Percentiles rank a stretch among this genome's conserved stretches.
Evolutionary conservation across 2,329 filamentous ascomycete genomes (phyloP).

Genomic region (Mollisia scopiformis): DNA sequence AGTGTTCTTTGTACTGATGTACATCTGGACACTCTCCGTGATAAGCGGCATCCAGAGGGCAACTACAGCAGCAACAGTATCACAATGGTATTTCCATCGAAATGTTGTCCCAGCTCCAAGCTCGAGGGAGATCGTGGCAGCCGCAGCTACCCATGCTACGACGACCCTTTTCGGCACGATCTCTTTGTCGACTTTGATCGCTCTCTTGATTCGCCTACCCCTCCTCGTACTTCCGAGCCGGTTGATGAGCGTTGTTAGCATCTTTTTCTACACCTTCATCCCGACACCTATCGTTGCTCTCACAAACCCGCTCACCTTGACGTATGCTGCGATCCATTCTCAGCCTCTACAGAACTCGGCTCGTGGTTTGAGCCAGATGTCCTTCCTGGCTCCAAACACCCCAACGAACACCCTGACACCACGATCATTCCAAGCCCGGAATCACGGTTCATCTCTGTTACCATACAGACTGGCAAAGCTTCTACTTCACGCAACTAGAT

Average conservation of each 20-base stretch:
- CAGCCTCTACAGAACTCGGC: conserved; percentile 79
- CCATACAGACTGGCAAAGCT: conserved; percentile 92
- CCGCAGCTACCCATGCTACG: conserved; percentile 78
- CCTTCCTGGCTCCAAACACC: conserved; percentile 73
- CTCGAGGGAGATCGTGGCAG: conserved; percentile 79
- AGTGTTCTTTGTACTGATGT: conserved; percentile 89
- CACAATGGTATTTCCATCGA: conserved; percentile 99
- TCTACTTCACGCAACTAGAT: conserved; percentile 85
- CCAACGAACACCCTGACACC: conserved; percentile 74
- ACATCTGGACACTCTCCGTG: conserved; percentile 91
- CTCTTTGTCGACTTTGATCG: conserved; percentile 81
- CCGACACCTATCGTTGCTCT: conserved; percentile 84
- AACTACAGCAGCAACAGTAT: conserved; percentile 92
- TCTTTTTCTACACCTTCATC: conserved; percentile 77
- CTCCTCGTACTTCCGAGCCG: conserved; percentile 81
- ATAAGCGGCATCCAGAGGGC: conserved; percentile 87
- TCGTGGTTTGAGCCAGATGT: conserved; percentile 78
- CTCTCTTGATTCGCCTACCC: conserved; percentile 81
- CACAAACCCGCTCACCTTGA: conserved; percentile 89
- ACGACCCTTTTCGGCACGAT: conserved; percentile 92
- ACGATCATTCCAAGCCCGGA: conserved; percentile 49
- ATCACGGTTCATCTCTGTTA: conserved; percentile 61
- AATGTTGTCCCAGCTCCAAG: conserved; percentile 77
- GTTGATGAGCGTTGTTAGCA: conserved; percentile 61
- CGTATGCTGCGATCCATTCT: conserved; percentile 92